Evolutionary conservation across 2,329 filamentous ascomycete genomes (phyloP), one percentile per base, ranked within the genome.

Genomic region (Fusarium setosum): DNA sequence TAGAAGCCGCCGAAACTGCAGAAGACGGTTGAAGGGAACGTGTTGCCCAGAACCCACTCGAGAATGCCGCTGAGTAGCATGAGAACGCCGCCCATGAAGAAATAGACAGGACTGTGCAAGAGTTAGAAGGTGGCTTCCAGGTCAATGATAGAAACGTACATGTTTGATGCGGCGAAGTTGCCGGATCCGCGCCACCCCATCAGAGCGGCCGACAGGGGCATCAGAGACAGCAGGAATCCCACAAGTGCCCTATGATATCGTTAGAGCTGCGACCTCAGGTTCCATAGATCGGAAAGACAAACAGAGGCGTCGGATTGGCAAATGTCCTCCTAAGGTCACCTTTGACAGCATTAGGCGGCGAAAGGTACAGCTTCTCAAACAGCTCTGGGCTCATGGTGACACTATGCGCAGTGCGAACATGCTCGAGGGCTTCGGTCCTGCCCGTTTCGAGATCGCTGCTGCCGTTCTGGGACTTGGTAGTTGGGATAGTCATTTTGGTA

Each of bases 351-450:
- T 81, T 84, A 59, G 82, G 80, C 1, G 85, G 86, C 1, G 80
- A 82, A 5, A 89, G 77, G 69, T 88, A 88, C 9, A 89, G 77
- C 77, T 88, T 89, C 76, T 89, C 86, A 53, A 89, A 89, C 0
- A 86, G 75, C 71, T 88, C 86, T 2, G 85, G 81, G 1, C 84
- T 83, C 65, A 89, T 86, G 21, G 55, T 79, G 74, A 56, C 65
- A 79, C 81, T 74, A 13, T 56, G 47, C 5, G 72, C 72, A 7
- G 73, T 70, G 29, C 73, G 65, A 17, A 74, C 40, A 5, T 31
- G 29, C 20, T 58, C 18, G 3, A 58, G 23, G 17, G 48, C 55
- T 8, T 58, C 40, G 4, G 31, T 8, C 3, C 26, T 23, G 1
- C 49, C 55, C 6, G 15, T 29, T 31, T 58, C 49, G 2, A 35